Conservation (phyloP, 768 basidiomycete species). For the Mycena floridula region DNA sequence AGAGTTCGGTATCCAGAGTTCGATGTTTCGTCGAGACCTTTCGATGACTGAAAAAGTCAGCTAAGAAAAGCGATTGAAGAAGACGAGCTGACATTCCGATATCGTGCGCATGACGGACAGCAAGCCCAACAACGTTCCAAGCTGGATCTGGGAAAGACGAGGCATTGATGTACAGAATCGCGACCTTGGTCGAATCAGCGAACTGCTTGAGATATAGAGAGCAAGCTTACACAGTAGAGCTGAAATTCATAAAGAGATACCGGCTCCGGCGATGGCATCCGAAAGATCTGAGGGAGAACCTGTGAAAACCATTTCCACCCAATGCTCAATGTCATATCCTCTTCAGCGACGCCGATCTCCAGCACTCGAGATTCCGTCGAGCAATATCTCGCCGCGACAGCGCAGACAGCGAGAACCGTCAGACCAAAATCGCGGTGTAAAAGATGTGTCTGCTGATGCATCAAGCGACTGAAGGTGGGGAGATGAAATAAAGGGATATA, state of each 20-base stretch:
- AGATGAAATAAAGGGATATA: conserved; percentile 45
- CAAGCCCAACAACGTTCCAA: no score
- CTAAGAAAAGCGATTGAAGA: no score
- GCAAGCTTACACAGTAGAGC: background rate
- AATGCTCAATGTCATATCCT: background rate
- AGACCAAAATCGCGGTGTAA: conserved; percentile 30
- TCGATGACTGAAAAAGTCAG: no score
- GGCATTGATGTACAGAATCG: no score
- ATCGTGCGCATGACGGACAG: no score
- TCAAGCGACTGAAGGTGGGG: conserved; percentile 35
- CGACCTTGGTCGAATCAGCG: no score
- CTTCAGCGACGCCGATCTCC: no score
- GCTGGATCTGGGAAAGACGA: no score
- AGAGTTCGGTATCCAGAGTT: no score
- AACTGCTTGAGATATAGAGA: no score
- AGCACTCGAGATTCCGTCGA: background rate
- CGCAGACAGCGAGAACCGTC: conserved; percentile 45
- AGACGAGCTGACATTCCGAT: no score
- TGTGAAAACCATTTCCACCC: background rate
- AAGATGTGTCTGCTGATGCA: conserved; percentile 29
- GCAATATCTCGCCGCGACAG: conserved; percentile 31
- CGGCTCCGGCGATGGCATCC: background rate
- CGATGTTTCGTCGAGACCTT: no score
- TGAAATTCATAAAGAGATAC: background rate
- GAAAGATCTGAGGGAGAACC: background rate